Percentiles rank a stretch among this genome's conserved stretches.
Conservation (phyloP, 2,329 filamentous ascomycete genomes). For the Penicillium sp. region DNA sequence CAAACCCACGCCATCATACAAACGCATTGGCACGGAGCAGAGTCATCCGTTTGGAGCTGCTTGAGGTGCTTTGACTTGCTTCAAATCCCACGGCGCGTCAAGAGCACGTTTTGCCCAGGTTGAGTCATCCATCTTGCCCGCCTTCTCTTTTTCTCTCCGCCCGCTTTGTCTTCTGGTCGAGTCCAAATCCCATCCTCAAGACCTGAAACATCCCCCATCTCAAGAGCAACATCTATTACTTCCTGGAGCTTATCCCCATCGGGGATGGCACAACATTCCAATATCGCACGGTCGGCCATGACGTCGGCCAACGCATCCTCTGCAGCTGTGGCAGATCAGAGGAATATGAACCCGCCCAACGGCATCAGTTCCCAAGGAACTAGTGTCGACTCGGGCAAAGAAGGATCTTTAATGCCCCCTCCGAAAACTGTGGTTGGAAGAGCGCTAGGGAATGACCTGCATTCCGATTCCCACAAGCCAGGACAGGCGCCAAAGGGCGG, state of each 20-base stretch:
- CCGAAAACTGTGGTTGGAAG: conserved; percentile 39
- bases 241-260: conserved; percentile 10
- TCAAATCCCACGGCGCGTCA: no score
- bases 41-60: no score
- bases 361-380: conserved; percentile 19
- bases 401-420: conserved; percentile 32
- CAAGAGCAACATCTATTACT: not conserved
- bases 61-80: no score
- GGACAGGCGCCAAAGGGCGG: conserved; percentile 40
- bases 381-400: conserved; percentile 26
- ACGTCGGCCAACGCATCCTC: conserved; percentile 29
- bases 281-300: conserved; percentile 48
- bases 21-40: no score
- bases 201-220: not conserved
- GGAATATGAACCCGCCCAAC: conserved; percentile 19
- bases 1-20: no score
- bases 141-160: conserved; percentile 13
- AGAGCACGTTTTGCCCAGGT: conserved; percentile 3
- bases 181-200: conserved; percentile 1
- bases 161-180: not conserved
- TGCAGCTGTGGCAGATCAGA: conserved; percentile 17
- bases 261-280: conserved; percentile 45
- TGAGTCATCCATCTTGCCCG: conserved; percentile 19
- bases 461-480: conserved; percentile 36
- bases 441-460: conserved; percentile 40